Base-by-base conservation (phyloP, 2,329 filamentous ascomycete genomes). In the Aspergillus tamarii region DNA sequence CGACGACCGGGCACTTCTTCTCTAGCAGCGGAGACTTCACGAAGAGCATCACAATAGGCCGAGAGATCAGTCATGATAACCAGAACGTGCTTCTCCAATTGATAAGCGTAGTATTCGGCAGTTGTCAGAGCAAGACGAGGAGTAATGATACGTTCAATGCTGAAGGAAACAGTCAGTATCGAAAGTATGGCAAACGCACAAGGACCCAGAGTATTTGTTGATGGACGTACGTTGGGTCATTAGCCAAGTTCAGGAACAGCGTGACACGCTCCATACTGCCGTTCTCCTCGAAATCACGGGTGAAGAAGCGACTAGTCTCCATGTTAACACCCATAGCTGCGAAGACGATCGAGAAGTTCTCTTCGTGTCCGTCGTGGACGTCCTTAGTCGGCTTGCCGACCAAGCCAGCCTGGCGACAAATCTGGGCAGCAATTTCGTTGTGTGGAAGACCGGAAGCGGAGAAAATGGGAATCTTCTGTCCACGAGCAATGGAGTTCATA, bases 261-360 rank as follows among this genome's bases (percentile, higher is more conserved):
- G 96, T 98, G 72, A 92, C 90, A 82, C 95, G 92, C 84, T 97
- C 95, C 89, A 99, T 89, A 83, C 92, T 96, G 72, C 96, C 96
- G 81, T 99, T 99, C 87, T 99, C 93, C 81, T 99, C 95, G 76
- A 99, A 99, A 76, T 99, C 95, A 70, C 93, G 88, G 43, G 94
- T 98, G 85, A 99, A 99, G 88, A 99, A 99, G 73, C 95, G 91
- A 74, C 91, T 92, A 36, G 95, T 99, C 80, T 99, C 95, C 90
- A 99, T 89, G 85, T 99, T 99, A 73, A 99, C 95, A 93, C 95
- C 95, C 95, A 99, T 99, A 76, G 95, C 95, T 77, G 93, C 96
- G 78, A 99, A 99, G 63, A 99, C 95, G 75, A 99, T 99, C 65
- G 94, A 97, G 87, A 99, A 99, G 85, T 99, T 99, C 77, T 99